These are phyloP conservation scores for Aspergillus taichungensis DNA, from an alignment of 495 filamentous ascomycete species.

Conservation along the genomic window DNA sequence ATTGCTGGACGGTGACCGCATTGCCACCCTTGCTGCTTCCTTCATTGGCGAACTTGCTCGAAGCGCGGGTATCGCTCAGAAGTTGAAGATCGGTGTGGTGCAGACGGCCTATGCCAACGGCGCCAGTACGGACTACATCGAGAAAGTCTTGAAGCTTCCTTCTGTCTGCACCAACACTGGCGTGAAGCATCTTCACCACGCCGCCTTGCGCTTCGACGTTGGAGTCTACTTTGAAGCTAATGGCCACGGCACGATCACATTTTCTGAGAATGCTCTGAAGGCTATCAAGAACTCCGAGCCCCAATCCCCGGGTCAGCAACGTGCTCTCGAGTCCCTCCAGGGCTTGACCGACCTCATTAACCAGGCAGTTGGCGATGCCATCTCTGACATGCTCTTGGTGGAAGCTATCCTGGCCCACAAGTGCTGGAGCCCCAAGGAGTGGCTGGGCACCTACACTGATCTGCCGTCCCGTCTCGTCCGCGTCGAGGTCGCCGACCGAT, in stretches of 20 bases:
- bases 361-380: conserved; percentile 92
- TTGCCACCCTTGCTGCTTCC: conserved; percentile 85
- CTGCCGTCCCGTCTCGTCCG: conserved; percentile 91
- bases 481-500: conserved; percentile 80
- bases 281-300: conserved; percentile 69
- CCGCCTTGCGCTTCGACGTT: conserved; percentile 80
- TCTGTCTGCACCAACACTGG: conserved; percentile 91
- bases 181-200: conserved; percentile 96
- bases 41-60: conserved; percentile 87
- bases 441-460: conserved; percentile 90
- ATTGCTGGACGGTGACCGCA: conserved; percentile 92
- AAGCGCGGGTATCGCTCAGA: conserved; percentile 64
- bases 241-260: conserved; percentile 92
- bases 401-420: conserved; percentile 96
- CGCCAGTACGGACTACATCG: conserved; percentile 84
- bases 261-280: conserved; percentile 72
- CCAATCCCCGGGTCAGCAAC: conserved; percentile 83
- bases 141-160: conserved; percentile 77
- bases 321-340: conserved; percentile 68
- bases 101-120: conserved; percentile 99
- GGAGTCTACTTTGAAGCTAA: conserved; percentile 99
- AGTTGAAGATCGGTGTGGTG: conserved; percentile 83
- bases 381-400: conserved; percentile 92
- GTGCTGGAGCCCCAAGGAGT: conserved; percentile 80
- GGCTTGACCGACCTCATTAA: conserved; percentile 88